These are phyloP conservation scores for Spinacia oleracea DNA, from an alignment of 179 eudicot genomes.

Conservation along the genomic window DNA sequence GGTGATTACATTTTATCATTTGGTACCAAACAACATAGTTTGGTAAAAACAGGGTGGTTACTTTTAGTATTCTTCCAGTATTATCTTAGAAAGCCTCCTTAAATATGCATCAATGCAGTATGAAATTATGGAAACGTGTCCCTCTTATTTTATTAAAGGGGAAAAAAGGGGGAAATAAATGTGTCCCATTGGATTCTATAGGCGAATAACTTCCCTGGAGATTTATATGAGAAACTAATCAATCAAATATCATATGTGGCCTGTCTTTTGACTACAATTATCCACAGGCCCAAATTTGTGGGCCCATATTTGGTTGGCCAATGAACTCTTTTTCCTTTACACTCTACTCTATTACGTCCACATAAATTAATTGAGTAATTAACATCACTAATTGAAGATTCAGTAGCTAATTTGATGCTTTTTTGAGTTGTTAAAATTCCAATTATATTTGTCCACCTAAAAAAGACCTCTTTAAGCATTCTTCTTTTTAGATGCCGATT, in stretches of 20 bases:
- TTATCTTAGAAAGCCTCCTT: too few relatives aligned
- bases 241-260: neutral
- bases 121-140: neutral
- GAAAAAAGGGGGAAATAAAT: neutral
- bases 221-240: neutral
- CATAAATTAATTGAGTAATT: neutral
- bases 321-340: slow-evolving; percentile 11
- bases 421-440: slow-evolving; percentile 6
- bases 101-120: neutral
- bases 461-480: neutral
- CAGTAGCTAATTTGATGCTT: slow-evolving; percentile 2
- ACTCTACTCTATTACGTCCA: neutral
- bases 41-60: too few relatives aligned
- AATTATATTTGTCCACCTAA: neutral
- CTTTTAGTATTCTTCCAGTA: too few relatives aligned
- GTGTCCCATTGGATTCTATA: neutral
- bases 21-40: too few relatives aligned
- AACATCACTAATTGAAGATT: neutral
- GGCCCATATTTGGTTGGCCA: neutral
- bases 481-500: neutral
- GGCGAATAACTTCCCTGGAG: neutral
- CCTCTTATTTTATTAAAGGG: neutral
- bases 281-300: neutral
- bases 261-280: slow-evolving; percentile 23
- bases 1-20: too few relatives aligned